Conservation (phyloP, 2,329 filamentous ascomycete genomes). For the Paecilomyces fulvus region DNA sequence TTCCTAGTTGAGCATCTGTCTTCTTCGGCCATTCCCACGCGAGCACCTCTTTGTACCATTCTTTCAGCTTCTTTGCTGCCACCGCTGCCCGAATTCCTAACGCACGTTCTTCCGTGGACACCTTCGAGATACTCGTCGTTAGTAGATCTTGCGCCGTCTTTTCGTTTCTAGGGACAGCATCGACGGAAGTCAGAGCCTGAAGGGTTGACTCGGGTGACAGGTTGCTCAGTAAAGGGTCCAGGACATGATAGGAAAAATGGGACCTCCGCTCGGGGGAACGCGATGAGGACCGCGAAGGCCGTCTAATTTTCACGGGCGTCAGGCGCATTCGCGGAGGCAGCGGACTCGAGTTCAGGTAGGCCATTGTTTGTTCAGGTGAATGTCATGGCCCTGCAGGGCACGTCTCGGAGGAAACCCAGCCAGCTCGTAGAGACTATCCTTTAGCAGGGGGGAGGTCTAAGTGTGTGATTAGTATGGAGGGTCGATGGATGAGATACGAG, state of each 20-base stretch:
- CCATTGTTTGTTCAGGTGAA: slow-evolving; percentile 7
- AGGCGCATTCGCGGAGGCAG: slow-evolving; percentile 21
- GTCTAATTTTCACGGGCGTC: slow-evolving; percentile 17
- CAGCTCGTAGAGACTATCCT: neutral
- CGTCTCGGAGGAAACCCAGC: neutral
- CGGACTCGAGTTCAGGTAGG: slow-evolving; percentile 18
- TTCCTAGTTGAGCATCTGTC: slow-evolving; percentile 27
- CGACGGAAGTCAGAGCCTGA: slow-evolving; percentile 38
- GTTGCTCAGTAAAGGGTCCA: slow-evolving; percentile 43
- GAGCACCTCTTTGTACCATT: slow-evolving; percentile 52
- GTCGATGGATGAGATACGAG: neutral
- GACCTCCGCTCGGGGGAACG: slow-evolving; percentile 30
- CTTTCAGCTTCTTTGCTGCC: slow-evolving; percentile 48
- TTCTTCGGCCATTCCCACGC: slow-evolving; percentile 50
- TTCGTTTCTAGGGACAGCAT: slow-evolving; percentile 32
- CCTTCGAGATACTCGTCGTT: slow-evolving; percentile 44
- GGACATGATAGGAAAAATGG: slow-evolving; percentile 27
- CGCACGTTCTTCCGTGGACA: slow-evolving; percentile 49
- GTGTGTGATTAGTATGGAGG: neutral
- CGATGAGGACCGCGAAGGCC: slow-evolving; percentile 27
- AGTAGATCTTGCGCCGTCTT: slow-evolving; percentile 32
- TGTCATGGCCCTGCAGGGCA: neutral
- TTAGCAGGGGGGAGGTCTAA: neutral
- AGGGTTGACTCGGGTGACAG: slow-evolving; percentile 48
- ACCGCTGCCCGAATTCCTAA: slow-evolving; percentile 52